These are phyloP conservation scores for Scleroderma bovista DNA, from an alignment of 768 basidiomycete species.

Conservation along the genomic window DNA sequence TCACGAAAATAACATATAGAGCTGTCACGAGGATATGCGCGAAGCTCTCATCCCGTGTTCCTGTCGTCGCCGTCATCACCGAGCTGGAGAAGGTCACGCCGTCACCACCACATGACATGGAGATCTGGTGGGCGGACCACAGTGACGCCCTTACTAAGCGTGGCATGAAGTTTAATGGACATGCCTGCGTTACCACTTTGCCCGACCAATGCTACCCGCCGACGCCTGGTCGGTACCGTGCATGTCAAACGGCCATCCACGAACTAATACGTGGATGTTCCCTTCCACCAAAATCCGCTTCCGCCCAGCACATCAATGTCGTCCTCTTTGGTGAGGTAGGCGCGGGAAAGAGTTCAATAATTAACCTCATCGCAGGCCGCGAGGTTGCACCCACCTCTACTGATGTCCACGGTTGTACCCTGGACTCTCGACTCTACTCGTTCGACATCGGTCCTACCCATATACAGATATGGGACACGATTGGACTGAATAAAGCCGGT, in stretches of 20 bases:
- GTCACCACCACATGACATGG: conserved; percentile 22
- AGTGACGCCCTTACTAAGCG: conserved; percentile 16
- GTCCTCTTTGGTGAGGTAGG: conserved; percentile 39
- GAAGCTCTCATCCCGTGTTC: conserved; percentile 11
- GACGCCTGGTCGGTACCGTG: conserved; percentile 13
- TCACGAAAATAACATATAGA: conserved; percentile 23
- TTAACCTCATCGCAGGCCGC: conserved; percentile 24
- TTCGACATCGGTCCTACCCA: conserved; percentile 17
- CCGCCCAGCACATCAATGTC: conserved; percentile 24
- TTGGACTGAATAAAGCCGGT: conserved; percentile 27
- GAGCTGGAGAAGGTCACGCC: conserved; percentile 28
- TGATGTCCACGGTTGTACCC: conserved; percentile 29
- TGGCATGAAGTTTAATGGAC: conserved; percentile 30
- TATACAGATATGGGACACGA: conserved; percentile 29
- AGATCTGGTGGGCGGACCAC: conserved; percentile 37
- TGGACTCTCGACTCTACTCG: conserved; percentile 23
- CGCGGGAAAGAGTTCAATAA: conserved; percentile 15
- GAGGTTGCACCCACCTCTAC: conserved; percentile 20
- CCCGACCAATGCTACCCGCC: conserved; percentile 15
- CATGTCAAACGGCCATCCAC: conserved; percentile 15
- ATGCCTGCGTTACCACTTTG: conserved; percentile 36
- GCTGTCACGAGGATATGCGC: conserved; percentile 16
- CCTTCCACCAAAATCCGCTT: conserved; percentile 11
- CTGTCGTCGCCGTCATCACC: conserved; percentile 24
- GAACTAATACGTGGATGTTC: conserved; percentile 11